Evolutionary conservation across 805 yeast genomes (phyloP).

Genomic region (Candida xyloterini): DNA sequence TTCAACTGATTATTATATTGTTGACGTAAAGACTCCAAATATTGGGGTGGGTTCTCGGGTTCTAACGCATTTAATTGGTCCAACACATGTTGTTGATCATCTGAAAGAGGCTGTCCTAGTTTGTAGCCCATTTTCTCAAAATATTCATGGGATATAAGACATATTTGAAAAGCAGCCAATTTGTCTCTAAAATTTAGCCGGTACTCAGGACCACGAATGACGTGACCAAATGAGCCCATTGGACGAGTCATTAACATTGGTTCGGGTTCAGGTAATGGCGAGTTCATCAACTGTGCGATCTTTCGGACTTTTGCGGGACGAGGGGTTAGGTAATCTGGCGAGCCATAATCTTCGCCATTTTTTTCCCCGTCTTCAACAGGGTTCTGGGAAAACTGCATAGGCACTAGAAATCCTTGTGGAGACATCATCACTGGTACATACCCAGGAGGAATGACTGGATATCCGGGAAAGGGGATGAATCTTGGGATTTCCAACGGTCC

Average conservation of each 20-base stretch:
- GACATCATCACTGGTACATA: constrained; percentile 32
- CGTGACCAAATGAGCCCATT: background rate
- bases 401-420: constrained; percentile 29
- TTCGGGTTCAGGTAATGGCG: constrained; percentile 13
- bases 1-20: constrained; percentile 13
- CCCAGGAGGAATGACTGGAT: constrained; percentile 28
- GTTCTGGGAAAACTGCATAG: constrained; percentile 25
- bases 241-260: background rate
- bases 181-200: constrained; percentile 8
- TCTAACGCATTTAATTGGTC: constrained; percentile 1
- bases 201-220: background rate
- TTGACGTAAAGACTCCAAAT: constrained; percentile 7
- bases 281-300: constrained; percentile 17
- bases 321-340: constrained; percentile 1
- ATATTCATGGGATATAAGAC: constrained; percentile 8
- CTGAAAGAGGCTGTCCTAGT: background rate
- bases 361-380: constrained; percentile 11
- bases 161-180: constrained; percentile 14
- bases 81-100: background rate
- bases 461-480: constrained; percentile 23
- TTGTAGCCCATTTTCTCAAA: background rate
- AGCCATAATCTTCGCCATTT: background rate
- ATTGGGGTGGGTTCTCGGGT: constrained; percentile 4
- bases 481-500: constrained; percentile 17
- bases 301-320: constrained; percentile 9